Conservation (phyloP, 1,284 basidiomycete species). For the Microbotryum silenes-acaulis region DNA sequence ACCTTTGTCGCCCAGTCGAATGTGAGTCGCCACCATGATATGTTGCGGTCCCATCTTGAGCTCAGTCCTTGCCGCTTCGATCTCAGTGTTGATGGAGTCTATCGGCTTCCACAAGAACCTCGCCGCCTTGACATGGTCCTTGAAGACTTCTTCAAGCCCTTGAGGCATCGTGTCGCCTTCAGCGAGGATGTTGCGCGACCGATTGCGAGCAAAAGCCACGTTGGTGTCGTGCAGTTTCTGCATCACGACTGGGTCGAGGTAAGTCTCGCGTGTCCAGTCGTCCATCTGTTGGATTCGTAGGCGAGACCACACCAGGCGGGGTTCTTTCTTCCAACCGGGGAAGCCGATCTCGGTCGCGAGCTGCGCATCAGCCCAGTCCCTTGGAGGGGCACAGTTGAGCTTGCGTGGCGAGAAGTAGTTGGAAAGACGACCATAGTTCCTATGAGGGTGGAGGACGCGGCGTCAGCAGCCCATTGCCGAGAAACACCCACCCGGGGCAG, state of each 20-base stretch:
- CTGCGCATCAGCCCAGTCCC: conserved; percentile 15
- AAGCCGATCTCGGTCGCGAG: not conserved
- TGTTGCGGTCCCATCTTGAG: not conserved
- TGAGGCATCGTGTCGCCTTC: conserved; percentile 15
- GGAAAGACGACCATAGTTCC: conserved; percentile 22
- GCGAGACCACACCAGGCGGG: conserved; percentile 12
- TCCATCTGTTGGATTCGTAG: conserved; percentile 12
- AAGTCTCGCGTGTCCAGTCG: conserved; percentile 18
- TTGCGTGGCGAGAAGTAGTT: conserved; percentile 13
- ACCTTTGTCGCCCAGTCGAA: conserved; percentile 20
- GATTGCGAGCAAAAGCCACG: not conserved
- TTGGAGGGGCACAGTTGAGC: conserved; percentile 12
- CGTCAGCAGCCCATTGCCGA: too few relatives aligned
- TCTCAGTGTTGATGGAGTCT: not conserved
- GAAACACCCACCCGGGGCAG: too few relatives aligned
- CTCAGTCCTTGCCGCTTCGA: not conserved
- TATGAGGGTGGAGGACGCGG: not conserved
- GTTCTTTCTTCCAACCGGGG: not conserved
- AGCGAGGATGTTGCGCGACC: conserved; percentile 11
- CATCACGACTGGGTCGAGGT: not conserved
- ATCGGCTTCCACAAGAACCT: conserved; percentile 8
- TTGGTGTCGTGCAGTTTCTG: not conserved
- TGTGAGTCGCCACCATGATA: not conserved
- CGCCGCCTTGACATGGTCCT: conserved; percentile 5
- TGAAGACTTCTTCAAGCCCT: conserved; percentile 9